A percentile compares a stretch with the other conserved stretches of the same genome.
Conservation (phyloP, 192 early-diverging fungal genomes). For the Gryganskiella cystojenkinii region DNA sequence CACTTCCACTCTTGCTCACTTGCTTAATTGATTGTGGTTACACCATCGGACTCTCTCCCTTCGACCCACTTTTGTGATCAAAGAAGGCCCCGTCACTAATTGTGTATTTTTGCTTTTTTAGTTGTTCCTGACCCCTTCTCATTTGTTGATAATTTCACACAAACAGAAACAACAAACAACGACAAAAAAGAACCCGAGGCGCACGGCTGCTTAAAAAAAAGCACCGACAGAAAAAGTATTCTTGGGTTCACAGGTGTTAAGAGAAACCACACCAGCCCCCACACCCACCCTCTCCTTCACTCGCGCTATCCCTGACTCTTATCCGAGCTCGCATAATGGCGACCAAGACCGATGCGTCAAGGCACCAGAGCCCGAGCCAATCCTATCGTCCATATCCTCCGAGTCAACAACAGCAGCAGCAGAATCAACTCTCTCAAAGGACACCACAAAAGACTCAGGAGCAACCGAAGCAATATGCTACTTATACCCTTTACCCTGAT, state of each 20-base stretch:
- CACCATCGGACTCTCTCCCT: no score
- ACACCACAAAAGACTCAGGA: constrained; percentile 15
- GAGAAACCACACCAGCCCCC: no score
- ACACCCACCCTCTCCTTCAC: no score
- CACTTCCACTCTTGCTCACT: no score
- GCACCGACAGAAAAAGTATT: no score
- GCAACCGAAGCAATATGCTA: neutral
- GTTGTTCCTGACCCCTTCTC: no score
- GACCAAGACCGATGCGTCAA: constrained; percentile 10
- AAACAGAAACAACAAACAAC: neutral
- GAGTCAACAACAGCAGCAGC: constrained; percentile 10
- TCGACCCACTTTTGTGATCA: no score
- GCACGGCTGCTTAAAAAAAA: neutral
- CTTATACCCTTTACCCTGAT: constrained; percentile 45
- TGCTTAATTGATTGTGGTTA: no score
- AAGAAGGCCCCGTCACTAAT: no score
- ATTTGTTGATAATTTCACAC: neutral
- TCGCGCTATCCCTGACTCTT: no score
- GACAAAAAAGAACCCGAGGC: neutral
- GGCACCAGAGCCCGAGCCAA: constrained; percentile 7
- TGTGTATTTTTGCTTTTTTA: neutral
- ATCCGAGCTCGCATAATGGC: constrained; percentile 7
- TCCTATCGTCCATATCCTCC: neutral
- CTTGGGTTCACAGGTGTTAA: no score
- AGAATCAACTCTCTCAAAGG: neutral